Base-by-base conservation (phyloP, 768 basidiomycete species). In the Vararia minispora region DNA sequence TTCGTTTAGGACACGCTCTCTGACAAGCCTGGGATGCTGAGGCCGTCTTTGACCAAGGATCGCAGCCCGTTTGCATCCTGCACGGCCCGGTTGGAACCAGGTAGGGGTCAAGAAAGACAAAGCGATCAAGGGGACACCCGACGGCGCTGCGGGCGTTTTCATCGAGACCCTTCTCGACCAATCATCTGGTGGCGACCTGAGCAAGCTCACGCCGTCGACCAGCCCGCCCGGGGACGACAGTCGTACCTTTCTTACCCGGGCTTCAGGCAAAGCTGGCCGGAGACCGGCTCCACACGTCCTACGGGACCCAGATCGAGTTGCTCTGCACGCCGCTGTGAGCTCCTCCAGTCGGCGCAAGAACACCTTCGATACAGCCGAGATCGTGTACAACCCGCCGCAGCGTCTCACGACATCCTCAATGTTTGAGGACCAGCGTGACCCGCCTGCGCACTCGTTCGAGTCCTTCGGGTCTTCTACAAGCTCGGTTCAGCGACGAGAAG, bases 21-120 rank as follows among this genome's bases (percentile, higher is more conserved):
- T 97, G 94, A 92, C 85, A 86, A 28, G 86, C 90, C 2, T 92
- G 97, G 60, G 95, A 99, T 57, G 91, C 97, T 47, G 95, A 98
- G 44, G 94, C 92, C 12, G 91, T 99, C 28, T 95, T 98, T 53
- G 95, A 98, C 62, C 90, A 94, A 63, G 95, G 98, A 59, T 92
- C 94, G 18, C 88, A 99, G 59, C 83, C 95, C 45, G 92, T 98
- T 18, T 94, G 90, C 54, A 94, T 99, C 50, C 75, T 99, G 37
- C 91, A 95, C 61, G 95, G 95, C 16, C 95, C 95, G 10, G 83
- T 99, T 35, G 91, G 95, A 1, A 89, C 76, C 44, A 91, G 85
- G 59, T 79, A 89, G 60, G 78, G 7, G 76, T 66, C 28, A 65
- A 77, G 52, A 94, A 90, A 60, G 90, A 99, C 52, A 89, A 94